A percentile compares a stretch with the other conserved stretches of the same genome.
Evolutionary conservation across 805 yeast genomes (phyloP).

Genomic region (Aciculoconidium aculeatum): DNA sequence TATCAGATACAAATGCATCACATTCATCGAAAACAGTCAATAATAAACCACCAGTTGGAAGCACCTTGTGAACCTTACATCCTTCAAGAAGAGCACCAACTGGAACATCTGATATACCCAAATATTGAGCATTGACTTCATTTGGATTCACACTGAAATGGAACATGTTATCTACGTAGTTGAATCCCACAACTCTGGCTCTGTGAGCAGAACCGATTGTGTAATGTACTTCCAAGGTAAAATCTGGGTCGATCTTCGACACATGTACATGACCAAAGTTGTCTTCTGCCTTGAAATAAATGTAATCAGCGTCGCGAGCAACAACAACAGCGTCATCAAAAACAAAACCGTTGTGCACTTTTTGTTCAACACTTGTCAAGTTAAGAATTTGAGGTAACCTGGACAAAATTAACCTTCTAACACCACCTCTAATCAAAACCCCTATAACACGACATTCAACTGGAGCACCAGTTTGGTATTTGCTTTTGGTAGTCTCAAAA

Average conservation of each 20-base stretch:
- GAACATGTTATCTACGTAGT: conserved; percentile 59
- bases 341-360: conserved; percentile 71
- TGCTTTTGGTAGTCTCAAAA: too few species aligned
- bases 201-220: conserved; percentile 59
- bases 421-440: conserved; percentile 40
- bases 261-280: conserved; percentile 70
- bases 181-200: conserved; percentile 74
- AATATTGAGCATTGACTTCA: conserved; percentile 56
- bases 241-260: conserved; percentile 55
- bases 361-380: conserved; percentile 17
- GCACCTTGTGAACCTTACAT: conserved; percentile 46
- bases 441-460: conserved; percentile 69
- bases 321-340: conserved; percentile 54
- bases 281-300: conserved; percentile 47
- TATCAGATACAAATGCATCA: conserved; percentile 66
- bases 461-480: conserved; percentile 60
- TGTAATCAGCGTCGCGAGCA: conserved; percentile 52
- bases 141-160: conserved; percentile 65
- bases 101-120: conserved; percentile 68
- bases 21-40: conserved; percentile 62
- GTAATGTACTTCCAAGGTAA: conserved; percentile 43
- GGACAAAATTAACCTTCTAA: conserved; percentile 61
- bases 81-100: conserved; percentile 61
- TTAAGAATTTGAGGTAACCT: conserved; percentile 48
- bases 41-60: conserved; percentile 57